Conservation (phyloP, 1,284 basidiomycete species). For the Cryptococcus sp. region DNA sequence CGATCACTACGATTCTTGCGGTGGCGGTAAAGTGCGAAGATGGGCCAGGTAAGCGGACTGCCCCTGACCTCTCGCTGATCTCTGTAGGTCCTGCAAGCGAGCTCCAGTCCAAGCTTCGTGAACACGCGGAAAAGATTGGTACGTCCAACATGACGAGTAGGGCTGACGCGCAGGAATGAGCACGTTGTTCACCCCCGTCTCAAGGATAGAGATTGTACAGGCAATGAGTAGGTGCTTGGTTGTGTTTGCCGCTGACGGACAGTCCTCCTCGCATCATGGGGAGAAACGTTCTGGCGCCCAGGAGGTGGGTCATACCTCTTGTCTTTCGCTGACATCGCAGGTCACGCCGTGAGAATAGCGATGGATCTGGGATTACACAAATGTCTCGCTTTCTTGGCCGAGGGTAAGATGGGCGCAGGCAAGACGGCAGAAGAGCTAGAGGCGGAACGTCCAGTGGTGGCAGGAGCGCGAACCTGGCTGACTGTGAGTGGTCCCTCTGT, state of each 20-base stretch:
- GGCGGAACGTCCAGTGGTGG: slow-evolving; percentile 74
- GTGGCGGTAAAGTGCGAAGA: slow-evolving; percentile 80
- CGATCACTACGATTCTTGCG: slow-evolving; percentile 73
- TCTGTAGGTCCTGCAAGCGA: slow-evolving; percentile 56
- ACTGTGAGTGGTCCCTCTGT: slow-evolving; percentile 51
- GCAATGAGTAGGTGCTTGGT: slow-evolving; percentile 61
- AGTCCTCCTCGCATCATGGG: slow-evolving; percentile 47
- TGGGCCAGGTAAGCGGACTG: slow-evolving; percentile 58
- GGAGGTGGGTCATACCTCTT: slow-evolving; percentile 25
- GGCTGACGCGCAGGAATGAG: slow-evolving; percentile 57
- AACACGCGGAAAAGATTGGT: slow-evolving; percentile 82
- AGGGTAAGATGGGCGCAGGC: slow-evolving; percentile 66
- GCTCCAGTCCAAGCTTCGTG: slow-evolving; percentile 51
- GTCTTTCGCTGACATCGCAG: slow-evolving; percentile 75
- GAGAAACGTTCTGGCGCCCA: slow-evolving; percentile 48
- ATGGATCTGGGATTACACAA: slow-evolving; percentile 87
- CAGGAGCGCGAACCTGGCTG: slow-evolving; percentile 81
- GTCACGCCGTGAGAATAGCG: slow-evolving; percentile 85
- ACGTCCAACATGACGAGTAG: slow-evolving; percentile 5
- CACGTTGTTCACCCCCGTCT: slow-evolving; percentile 79
- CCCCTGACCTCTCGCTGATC: neutral
- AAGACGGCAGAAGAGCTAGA: slow-evolving; percentile 59
- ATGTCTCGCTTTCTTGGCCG: slow-evolving; percentile 75
- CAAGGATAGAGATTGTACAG: slow-evolving; percentile 78
- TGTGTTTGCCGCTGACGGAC: neutral